Conservation (phyloP, 345 rosid species). For the Sisymbrium altissimum region DNA sequence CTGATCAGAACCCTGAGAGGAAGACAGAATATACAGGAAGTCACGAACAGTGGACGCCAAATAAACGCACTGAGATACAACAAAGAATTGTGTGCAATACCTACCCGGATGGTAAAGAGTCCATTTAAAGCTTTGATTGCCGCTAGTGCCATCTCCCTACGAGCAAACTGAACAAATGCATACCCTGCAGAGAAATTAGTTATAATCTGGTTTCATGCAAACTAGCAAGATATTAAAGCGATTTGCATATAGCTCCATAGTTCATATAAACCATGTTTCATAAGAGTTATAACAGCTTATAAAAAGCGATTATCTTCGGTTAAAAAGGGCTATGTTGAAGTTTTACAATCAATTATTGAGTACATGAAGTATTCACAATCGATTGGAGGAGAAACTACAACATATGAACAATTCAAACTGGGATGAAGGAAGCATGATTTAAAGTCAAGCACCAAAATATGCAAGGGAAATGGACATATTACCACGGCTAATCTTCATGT, state of each 20-base stretch:
- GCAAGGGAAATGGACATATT: slow-evolving; percentile 23
- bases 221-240: neutral
- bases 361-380: neutral
- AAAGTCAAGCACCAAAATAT: neutral
- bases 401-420: neutral
- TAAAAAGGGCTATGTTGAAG: neutral
- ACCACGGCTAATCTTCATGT: slow-evolving; percentile 69
- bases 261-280: neutral
- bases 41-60: slow-evolving; percentile 12
- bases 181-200: slow-evolving; percentile 52
- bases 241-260: neutral
- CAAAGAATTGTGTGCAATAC: slow-evolving; percentile 41
- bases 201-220: neutral
- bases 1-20: slow-evolving; percentile 72
- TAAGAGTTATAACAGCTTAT: neutral
- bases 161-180: slow-evolving; percentile 72
- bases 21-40: slow-evolving; percentile 1
- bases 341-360: neutral
- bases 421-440: neutral
- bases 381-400: slow-evolving; percentile 2
- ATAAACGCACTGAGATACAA: neutral
- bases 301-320: neutral
- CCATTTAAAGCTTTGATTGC: slow-evolving; percentile 81
- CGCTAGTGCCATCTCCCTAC: slow-evolving; percentile 77
- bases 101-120: slow-evolving; percentile 69